A percentile compares a stretch with the other conserved stretches of the same genome.
phyloP scores from a whole-genome alignment of 1,284 basidiomycete species.

The Papiliotrema laurentii region DNA sequence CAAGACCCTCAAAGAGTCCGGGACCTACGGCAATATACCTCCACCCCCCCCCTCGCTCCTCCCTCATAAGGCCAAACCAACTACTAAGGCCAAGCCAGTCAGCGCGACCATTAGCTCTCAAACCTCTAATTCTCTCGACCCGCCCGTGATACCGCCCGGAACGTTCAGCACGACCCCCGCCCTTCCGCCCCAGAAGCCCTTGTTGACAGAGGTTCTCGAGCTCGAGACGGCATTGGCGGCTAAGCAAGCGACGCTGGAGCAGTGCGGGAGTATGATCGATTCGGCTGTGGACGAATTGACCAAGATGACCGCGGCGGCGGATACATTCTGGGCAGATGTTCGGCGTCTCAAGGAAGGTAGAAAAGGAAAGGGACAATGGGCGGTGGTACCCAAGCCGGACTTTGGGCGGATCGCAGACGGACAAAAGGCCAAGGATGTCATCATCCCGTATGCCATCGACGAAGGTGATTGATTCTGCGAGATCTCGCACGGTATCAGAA shows the following conservation, averaged over 20 bases:
- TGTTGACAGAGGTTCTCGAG: slow-evolving; percentile 16
- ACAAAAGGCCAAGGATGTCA: slow-evolving; percentile 40
- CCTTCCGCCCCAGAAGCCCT: slow-evolving; percentile 6
- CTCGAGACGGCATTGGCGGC: slow-evolving; percentile 33
- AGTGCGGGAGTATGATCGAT: slow-evolving; percentile 39
- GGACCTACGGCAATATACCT: slow-evolving; percentile 22
- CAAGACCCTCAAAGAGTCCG: slow-evolving; percentile 29
- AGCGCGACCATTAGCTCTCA: not conserved
- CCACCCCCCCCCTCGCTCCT: slow-evolving; percentile 20
- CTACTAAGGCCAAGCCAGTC: slow-evolving; percentile 2
- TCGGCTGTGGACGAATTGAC: slow-evolving; percentile 39
- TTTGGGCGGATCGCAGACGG: slow-evolving; percentile 26
- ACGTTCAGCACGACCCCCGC: slow-evolving; percentile 22
- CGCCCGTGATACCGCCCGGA: slow-evolving; percentile 33
- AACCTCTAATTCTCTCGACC: slow-evolving; percentile 16
- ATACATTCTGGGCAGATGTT: slow-evolving; percentile 33
- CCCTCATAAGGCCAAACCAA: not conserved
- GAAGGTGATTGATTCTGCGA: slow-evolving; percentile 34
- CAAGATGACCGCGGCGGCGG: slow-evolving; percentile 28
- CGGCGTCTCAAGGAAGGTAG: slow-evolving; percentile 23
- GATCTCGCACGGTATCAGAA: not conserved
- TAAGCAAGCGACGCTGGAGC: slow-evolving; percentile 33
- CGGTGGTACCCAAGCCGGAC: slow-evolving; percentile 39
- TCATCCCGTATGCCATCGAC: slow-evolving; percentile 47
- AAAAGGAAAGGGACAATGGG: slow-evolving; percentile 32